Conservation (phyloP, 1,139 yeast genomes). For the Scheffersomyces segobiensis region DNA sequence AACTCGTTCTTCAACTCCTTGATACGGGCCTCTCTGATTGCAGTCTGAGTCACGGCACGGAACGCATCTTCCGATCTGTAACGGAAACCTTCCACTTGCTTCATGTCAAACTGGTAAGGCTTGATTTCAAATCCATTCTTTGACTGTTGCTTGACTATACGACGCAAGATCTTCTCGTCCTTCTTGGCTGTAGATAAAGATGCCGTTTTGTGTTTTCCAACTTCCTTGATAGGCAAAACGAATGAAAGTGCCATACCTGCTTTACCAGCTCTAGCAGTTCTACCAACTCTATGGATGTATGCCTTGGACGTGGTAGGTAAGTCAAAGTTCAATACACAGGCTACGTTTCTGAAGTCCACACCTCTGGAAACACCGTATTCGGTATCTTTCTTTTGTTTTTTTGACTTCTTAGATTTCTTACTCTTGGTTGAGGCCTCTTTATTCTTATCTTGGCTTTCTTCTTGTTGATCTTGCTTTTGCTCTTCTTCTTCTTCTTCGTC, state of each 20-base stretch:
- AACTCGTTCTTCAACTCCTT: conserved; percentile 88
- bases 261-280: conserved; percentile 98
- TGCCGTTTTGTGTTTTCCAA: conserved; percentile 88
- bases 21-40: conserved; percentile 91
- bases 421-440: conserved; percentile 11
- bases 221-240: conserved; percentile 79
- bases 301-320: conserved; percentile 88
- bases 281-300: conserved; percentile 91
- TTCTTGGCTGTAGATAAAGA: conserved; percentile 66
- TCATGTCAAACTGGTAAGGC: conserved; percentile 90
- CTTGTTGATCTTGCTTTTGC: conserved; percentile 14
- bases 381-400: conserved; percentile 50
- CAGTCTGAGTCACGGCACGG: conserved; percentile 87
- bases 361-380: conserved; percentile 98
- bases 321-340: conserved; percentile 95
- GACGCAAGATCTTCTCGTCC: conserved; percentile 81
- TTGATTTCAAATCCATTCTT: conserved; percentile 69
- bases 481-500: conserved; percentile 35
- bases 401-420: conserved; percentile 24
- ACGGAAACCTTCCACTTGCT: conserved; percentile 92
- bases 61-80: conserved; percentile 97
- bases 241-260: conserved; percentile 94
- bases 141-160: conserved; percentile 76
- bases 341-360: conserved; percentile 93
- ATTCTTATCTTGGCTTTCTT: conserved; percentile 12